These are phyloP conservation scores for Berberis thunbergii DNA, from an alignment of 164 flowering plant genomes.

Conservation along the genomic window DNA sequence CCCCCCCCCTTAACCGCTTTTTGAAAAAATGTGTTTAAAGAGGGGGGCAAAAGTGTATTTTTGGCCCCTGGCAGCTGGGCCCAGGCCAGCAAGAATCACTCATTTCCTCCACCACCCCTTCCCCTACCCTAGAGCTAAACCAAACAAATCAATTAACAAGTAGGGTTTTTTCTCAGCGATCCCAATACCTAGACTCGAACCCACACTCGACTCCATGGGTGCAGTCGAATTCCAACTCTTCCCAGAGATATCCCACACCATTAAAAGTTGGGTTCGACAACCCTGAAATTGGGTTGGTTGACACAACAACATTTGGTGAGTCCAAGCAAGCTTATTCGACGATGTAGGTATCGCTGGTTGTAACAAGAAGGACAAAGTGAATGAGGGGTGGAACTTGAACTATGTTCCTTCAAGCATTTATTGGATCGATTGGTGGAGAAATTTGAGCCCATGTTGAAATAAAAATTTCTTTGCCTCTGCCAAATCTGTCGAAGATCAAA, in stretches of 20 bases:
- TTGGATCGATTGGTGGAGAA: conserved; percentile 25
- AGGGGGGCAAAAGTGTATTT: too few species aligned
- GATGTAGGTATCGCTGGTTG: conserved; percentile 9
- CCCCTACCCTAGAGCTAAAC: conserved; percentile 55
- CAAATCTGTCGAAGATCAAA: too few species aligned
- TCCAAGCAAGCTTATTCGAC: conserved; percentile 64
- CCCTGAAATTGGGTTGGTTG: conserved; percentile 18
- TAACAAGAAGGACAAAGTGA: conserved; percentile 4
- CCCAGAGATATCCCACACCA: conserved; percentile 89
- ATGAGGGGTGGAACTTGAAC: conserved; percentile 28
- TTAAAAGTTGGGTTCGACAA: conserved; percentile 40
- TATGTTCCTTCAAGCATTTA: conserved; percentile 24
- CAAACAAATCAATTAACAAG: conserved; percentile 77
- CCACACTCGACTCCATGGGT: conserved; percentile 6
- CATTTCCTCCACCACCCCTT: conserved; percentile 37
- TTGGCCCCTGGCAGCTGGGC: too few species aligned
- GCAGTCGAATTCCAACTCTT: conserved; percentile 58
- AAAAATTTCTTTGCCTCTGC: conserved; percentile 11
- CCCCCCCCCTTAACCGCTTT: too few species aligned
- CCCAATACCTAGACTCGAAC: conserved; percentile 23
- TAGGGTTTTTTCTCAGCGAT: conserved; percentile 58
- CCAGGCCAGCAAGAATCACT: too few species aligned
- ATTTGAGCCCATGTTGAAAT: conserved; percentile 52
- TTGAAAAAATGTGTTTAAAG: too few species aligned
- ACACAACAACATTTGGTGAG: conserved; percentile 53